phyloP scores from a whole-genome alignment of 2,329 filamentous ascomycete species.

The Beauveria rudraprayagi region DNA sequence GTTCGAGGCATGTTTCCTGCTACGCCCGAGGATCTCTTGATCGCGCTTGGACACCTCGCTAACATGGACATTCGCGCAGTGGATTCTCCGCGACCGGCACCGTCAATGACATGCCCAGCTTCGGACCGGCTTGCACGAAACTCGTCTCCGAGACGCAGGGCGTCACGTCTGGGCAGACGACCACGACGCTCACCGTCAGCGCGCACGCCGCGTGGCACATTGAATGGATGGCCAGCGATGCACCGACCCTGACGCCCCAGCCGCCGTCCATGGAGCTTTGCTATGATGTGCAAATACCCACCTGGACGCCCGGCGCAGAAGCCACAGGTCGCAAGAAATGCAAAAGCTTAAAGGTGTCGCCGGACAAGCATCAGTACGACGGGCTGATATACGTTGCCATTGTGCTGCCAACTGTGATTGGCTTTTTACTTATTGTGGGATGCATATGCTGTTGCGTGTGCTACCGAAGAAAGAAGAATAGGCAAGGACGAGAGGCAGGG shows the following conservation, averaged over 20 bases:
- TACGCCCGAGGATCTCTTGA: not conserved
- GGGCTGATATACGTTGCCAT: not conserved
- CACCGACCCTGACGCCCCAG: not conserved
- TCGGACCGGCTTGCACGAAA: not conserved
- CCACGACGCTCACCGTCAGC: not conserved
- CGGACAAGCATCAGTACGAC: not conserved
- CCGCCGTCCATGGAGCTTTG: not conserved
- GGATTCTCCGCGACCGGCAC: not conserved
- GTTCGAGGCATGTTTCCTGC: not conserved
- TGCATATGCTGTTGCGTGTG: constrained; percentile 1
- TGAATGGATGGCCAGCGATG: not conserved
- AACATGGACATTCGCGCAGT: not conserved
- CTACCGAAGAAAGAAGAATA: not conserved
- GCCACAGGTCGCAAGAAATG: not conserved
- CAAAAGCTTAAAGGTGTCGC: not conserved
- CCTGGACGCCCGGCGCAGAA: not conserved
- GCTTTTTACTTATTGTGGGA: not conserved
- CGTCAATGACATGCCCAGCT: not conserved
- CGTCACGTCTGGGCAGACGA: not conserved
- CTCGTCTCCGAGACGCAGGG: not conserved
- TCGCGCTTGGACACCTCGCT: too few species aligned
- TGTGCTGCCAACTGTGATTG: not conserved
- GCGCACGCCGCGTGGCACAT: constrained; percentile 1
- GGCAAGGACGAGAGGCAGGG: not conserved
- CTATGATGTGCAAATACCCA: not conserved